These are phyloP conservation scores for Heliamphora exappendiculata DNA, from an alignment of 148 eudicot genomes.

Conservation along the genomic window DNA sequence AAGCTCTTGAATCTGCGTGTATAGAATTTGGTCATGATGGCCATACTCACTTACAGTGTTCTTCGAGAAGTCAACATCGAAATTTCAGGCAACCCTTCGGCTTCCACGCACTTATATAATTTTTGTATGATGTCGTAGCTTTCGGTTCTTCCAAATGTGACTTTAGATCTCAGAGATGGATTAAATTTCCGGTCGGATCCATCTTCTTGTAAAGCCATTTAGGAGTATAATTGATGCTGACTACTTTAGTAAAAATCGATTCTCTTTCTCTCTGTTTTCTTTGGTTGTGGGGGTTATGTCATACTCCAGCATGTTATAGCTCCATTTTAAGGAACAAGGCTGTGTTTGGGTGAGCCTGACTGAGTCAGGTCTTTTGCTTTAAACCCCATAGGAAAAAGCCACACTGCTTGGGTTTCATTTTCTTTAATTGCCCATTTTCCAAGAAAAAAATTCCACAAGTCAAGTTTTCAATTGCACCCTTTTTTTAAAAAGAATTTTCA, in stretches of 20 bases:
- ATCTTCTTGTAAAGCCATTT: background rate
- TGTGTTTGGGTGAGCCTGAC: too few species aligned
- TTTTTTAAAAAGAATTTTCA: too few species aligned
- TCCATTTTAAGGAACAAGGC: too few species aligned
- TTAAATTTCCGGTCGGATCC: background rate
- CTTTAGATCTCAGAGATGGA: background rate
- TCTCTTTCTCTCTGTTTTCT: background rate
- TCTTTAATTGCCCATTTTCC: too few species aligned
- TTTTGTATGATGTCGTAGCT: background rate
- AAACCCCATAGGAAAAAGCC: too few species aligned
- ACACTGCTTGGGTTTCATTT: too few species aligned
- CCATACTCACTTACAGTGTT: background rate
- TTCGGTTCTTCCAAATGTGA: background rate
- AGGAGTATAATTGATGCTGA: background rate
- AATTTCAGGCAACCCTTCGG: background rate
- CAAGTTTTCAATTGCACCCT: too few species aligned
- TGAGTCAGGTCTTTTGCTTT: too few species aligned
- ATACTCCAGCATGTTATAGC: too few species aligned
- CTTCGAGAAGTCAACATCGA: background rate
- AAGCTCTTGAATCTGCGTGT: constrained; percentile 3
- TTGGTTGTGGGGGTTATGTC: too few species aligned
- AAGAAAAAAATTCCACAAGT: too few species aligned
- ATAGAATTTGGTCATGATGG: background rate
- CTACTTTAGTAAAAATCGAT: background rate
- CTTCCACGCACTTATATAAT: background rate